Base-by-base conservation (phyloP, 352 stramenopile genomes). In the Globisporangium middletonii region DNA sequence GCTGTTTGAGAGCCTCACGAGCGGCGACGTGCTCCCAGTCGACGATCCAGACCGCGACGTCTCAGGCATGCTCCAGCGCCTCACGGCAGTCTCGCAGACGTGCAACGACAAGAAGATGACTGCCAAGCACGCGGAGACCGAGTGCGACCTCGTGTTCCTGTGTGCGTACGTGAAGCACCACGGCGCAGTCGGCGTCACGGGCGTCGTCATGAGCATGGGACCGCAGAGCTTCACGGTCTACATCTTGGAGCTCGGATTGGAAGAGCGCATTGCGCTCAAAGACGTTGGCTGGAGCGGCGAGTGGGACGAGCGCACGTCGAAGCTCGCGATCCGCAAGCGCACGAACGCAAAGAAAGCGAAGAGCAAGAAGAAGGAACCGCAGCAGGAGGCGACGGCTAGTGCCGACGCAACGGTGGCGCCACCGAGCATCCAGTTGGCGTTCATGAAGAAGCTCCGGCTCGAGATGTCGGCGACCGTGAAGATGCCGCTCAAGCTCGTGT, bases 71-170 rank as follows among this genome's bases (percentile, higher is more conserved):
- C 75, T 83, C 57, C 51, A 63, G 19, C 67, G 75, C 52, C 80
- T 69, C 38, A 75, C 60, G 42, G 74, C 61, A 1, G 71, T 89
- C 42, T 71, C 83, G 18, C 72, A 88, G 43, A 86, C 85, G 47
- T 95, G 86, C 57, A 96, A 95, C 51, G 72, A 90, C 44, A 92
- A 94, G 75, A 95, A 95, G 65, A 73, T 81, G 67, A 75, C 79
- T 8, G 72, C 84, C 19, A 95, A 95, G 67, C 73, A 80, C 27
- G 88, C 88, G 0, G 80, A 94, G 64, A 86, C 84, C 8, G 73
- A 79, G 26, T 88, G 74, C 47, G 83, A 94, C 51, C 73, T 89
- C 33, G 67, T 95, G 13, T 95, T 92, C 57, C 59, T 96, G 55
- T 88, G 81, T 50, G 74, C 85, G 4, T 92, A 88, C 58, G 64